Evolutionary conservation across 306 rosid genomes (phyloP).

Genomic region (Dicorynia guianensis): DNA sequence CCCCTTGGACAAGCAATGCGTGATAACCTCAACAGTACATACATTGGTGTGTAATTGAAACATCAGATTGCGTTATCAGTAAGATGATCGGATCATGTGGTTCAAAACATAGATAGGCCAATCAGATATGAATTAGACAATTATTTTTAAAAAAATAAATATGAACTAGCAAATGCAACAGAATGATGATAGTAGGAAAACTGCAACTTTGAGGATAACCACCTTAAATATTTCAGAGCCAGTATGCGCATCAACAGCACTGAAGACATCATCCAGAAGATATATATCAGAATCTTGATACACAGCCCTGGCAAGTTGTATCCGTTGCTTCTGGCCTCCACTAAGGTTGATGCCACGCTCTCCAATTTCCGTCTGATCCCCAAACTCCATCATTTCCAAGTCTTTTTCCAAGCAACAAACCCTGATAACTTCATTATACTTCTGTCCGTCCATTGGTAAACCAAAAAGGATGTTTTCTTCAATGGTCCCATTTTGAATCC

Average conservation of each 20-base stretch:
- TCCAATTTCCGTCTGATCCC: constrained; percentile 97
- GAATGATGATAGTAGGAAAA: neutral
- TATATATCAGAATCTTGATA: constrained; percentile 89
- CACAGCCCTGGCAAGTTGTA: constrained; percentile 94
- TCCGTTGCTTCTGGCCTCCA: constrained; percentile 96
- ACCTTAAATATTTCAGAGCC: constrained; percentile 97
- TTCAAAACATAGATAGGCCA: too few species aligned
- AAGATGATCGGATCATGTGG: too few species aligned
- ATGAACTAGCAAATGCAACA: too few species aligned
- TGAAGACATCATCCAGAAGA: constrained; percentile 93
- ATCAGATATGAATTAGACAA: too few species aligned
- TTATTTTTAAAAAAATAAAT: too few species aligned
- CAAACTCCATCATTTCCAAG: constrained; percentile 90
- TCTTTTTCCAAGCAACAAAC: constrained; percentile 95
- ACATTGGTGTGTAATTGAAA: too few species aligned
- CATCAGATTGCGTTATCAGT: too few species aligned
- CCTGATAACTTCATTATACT: constrained; percentile 69
- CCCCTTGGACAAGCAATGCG: too few species aligned
- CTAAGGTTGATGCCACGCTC: constrained; percentile 98
- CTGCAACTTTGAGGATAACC: neutral
- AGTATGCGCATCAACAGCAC: constrained; percentile 99
- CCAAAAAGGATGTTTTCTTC: constrained; percentile 89
- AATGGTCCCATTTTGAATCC: constrained; percentile 97
- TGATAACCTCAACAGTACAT: too few species aligned
- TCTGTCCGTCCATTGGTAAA: constrained; percentile 72